These are phyloP conservation scores for Ormosia emarginata DNA, from an alignment of 306 rosid genomes.

Conservation along the genomic window DNA sequence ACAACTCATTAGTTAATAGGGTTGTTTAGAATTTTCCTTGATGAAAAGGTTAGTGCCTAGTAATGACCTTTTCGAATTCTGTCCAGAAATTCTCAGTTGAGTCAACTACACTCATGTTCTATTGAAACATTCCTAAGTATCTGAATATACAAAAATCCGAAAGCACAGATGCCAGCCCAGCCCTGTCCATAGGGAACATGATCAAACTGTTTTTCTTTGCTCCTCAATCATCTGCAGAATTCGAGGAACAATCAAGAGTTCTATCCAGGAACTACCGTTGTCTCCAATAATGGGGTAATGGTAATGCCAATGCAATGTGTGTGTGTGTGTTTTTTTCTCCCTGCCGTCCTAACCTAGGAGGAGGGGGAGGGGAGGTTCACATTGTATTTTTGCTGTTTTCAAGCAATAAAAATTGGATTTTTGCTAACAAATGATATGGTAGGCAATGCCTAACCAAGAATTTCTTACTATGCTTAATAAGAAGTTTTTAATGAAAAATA, in stretches of 20 bases:
- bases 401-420: no score
- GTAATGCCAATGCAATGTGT: not conserved
- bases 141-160: not conserved
- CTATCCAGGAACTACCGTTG: not conserved
- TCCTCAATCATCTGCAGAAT: not conserved
- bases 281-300: not conserved
- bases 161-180: not conserved
- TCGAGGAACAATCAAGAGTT: not conserved
- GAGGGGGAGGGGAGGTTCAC: not conserved
- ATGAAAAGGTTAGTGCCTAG: not conserved
- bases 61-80: not conserved
- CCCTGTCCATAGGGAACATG: not conserved
- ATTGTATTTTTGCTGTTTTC: not conserved
- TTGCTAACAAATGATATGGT: no score
- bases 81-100: not conserved
- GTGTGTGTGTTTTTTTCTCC: not conserved
- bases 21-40: not conserved
- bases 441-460: no score
- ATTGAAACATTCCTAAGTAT: not conserved
- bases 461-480: no score
- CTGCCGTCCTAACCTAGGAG: not conserved
- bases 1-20: no score
- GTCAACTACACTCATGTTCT: not conserved
- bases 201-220: not conserved
- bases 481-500: no score